Evolutionary conservation across 1,139 yeast genomes (phyloP).

Genomic region (Lizanozyma gosingica): DNA sequence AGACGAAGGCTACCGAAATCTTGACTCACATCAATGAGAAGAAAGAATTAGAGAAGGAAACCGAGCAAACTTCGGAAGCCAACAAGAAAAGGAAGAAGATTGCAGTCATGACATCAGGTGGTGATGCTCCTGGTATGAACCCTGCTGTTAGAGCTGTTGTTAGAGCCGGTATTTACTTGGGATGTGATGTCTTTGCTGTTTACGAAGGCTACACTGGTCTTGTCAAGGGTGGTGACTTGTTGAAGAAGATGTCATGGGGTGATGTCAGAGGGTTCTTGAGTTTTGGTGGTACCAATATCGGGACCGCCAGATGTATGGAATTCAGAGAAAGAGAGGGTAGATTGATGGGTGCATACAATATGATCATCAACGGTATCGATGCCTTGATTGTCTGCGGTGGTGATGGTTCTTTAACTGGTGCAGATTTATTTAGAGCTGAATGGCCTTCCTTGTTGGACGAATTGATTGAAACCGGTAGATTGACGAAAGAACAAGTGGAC

Average conservation of each 20-base stretch:
- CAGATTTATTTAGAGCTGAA: slow-evolving; percentile 85
- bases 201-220: slow-evolving; percentile 95
- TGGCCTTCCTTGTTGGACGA: slow-evolving; percentile 86
- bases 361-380: slow-evolving; percentile 84
- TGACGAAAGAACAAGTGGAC: slow-evolving; percentile 47
- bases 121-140: slow-evolving; percentile 98
- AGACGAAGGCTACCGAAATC: slow-evolving; percentile 12
- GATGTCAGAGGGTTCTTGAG: slow-evolving; percentile 90
- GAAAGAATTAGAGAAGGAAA: slow-evolving; percentile 4
- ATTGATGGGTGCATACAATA: slow-evolving; percentile 69
- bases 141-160: slow-evolving; percentile 93
- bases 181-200: slow-evolving; percentile 92
- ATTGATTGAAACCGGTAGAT: slow-evolving; percentile 42
- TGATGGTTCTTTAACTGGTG: slow-evolving; percentile 97
- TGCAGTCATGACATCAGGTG: slow-evolving; percentile 97
- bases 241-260: slow-evolving; percentile 78
- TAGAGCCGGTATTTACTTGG: slow-evolving; percentile 76
- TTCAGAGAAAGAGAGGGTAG: slow-evolving; percentile 84
- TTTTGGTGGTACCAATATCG: slow-evolving; percentile 91
- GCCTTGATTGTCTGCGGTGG: slow-evolving; percentile 98
- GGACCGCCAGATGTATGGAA: slow-evolving; percentile 87
- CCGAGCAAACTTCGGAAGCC: slow-evolving; percentile 1
- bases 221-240: slow-evolving; percentile 72
- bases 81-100: slow-evolving; percentile 42
- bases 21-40: slow-evolving; percentile 9